phyloP scores from a whole-genome alignment of 352 stramenopile genomes.

The Phytophthora pseudosyringae region DNA sequence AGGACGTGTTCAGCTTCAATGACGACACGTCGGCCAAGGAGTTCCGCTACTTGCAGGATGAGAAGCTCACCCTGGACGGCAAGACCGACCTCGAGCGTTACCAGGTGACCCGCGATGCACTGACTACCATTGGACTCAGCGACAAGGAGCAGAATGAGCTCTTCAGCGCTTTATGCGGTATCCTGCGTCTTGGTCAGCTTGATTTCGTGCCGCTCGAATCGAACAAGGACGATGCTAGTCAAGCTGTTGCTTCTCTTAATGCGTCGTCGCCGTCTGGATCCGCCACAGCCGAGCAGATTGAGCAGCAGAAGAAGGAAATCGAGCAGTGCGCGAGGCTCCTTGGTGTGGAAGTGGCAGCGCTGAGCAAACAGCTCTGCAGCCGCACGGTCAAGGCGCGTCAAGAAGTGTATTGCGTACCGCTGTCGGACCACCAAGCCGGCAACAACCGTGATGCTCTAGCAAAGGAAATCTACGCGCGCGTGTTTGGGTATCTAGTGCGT shows the following conservation, averaged over 20 bases:
- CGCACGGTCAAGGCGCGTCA: conserved; percentile 83
- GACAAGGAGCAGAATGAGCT: conserved; percentile 78
- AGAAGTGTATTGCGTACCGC: conserved; percentile 83
- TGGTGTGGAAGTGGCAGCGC: conserved; percentile 65
- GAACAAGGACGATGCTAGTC: conserved; percentile 78
- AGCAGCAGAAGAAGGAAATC: conserved; percentile 67
- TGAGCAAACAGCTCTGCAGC: conserved; percentile 79
- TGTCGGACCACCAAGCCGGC: conserved; percentile 73
- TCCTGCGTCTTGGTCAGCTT: conserved; percentile 83
- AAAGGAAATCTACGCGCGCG: conserved; percentile 94
- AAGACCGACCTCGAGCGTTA: conserved; percentile 78
- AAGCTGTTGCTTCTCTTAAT: conserved; percentile 62
- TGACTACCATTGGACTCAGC: conserved; percentile 79
- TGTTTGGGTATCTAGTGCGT: conserved; percentile 96
- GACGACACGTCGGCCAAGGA: conserved; percentile 49
- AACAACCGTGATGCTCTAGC: conserved; percentile 94
- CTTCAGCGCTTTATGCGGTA: conserved; percentile 73
- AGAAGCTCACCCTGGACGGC: conserved; percentile 72
- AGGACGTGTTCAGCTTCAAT: conserved; percentile 61
- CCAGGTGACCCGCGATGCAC: conserved; percentile 79
- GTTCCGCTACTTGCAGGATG: conserved; percentile 82
- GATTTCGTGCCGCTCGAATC: conserved; percentile 81
- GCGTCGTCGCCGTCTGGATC: conserved; percentile 16
- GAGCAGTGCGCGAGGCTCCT: conserved; percentile 66
- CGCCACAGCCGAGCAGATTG: conserved; percentile 43